phyloP scores from a whole-genome alignment of 352 stramenopile genomes.

The Pythium biforme region DNA sequence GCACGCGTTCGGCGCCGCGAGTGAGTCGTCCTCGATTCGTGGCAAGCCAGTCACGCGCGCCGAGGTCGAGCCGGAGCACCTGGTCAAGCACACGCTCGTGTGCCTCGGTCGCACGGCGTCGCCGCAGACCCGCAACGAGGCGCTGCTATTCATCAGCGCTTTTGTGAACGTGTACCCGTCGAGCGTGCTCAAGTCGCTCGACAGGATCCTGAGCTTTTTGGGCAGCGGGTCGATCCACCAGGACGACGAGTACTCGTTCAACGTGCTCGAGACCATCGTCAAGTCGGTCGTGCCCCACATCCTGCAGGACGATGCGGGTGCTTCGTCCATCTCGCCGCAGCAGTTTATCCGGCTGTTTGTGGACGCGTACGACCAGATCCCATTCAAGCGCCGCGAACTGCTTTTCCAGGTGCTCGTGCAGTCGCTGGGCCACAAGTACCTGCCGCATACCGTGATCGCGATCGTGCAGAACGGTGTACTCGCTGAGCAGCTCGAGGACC shows the following conservation, averaged over 20 bases:
- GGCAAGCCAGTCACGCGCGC: conserved; percentile 28
- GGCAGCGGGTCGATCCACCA: conserved; percentile 57
- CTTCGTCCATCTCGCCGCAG: conserved; percentile 51
- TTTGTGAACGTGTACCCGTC: conserved; percentile 73
- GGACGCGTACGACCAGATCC: conserved; percentile 67
- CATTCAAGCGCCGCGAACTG: conserved; percentile 45
- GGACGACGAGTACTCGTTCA: conserved; percentile 86
- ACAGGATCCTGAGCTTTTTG: conserved; percentile 75
- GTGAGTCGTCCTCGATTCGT: not conserved
- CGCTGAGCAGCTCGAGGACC: conserved; percentile 42
- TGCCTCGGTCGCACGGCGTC: conserved; percentile 66
- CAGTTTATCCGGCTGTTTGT: conserved; percentile 82
- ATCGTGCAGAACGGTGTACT: conserved; percentile 52
- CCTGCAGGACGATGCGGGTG: conserved; percentile 20
- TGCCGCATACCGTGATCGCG: conserved; percentile 56
- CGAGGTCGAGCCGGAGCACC: conserved; percentile 48
- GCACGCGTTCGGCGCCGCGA: conserved; percentile 20
- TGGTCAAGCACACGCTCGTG: conserved; percentile 80
- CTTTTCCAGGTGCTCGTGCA: conserved; percentile 70
- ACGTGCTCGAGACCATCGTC: conserved; percentile 86
- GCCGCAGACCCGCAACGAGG: conserved; percentile 78
- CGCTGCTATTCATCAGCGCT: conserved; percentile 76
- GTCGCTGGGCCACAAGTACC: conserved; percentile 45
- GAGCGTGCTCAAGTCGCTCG: conserved; percentile 72
- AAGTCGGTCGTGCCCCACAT: conserved; percentile 80